phyloP scores from a whole-genome alignment of 331 rosid species.

The Rhamnella rubrinervis region DNA sequence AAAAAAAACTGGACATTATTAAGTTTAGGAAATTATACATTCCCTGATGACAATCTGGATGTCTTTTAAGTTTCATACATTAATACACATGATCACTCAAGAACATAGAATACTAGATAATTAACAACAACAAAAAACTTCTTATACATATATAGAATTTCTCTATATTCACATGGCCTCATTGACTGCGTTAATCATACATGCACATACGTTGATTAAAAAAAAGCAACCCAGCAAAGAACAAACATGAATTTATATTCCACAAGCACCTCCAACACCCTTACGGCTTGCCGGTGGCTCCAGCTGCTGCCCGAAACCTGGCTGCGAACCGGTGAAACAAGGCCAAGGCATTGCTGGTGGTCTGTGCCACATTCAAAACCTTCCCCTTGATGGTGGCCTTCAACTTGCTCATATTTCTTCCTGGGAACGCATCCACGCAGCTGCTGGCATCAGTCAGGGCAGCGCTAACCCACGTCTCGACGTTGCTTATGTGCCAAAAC shows the following conservation, averaged over 20 bases:
- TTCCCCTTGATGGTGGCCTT: constrained; percentile 49
- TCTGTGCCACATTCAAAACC: constrained; percentile 49
- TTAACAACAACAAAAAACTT: no score
- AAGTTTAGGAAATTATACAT: no score
- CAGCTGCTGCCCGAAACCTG: constrained; percentile 27
- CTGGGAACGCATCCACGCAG: constrained; percentile 46
- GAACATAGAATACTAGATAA: no score
- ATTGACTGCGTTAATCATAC: no score
- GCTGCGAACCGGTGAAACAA: constrained; percentile 56
- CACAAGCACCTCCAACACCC: neutral
- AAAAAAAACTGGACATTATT: no score
- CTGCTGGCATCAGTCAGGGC: constrained; percentile 62
- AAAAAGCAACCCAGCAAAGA: neutral
- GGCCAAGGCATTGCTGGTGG: constrained; percentile 55
- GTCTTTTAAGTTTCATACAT: no score
- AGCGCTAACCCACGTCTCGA: constrained; percentile 67
- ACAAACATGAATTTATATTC: neutral
- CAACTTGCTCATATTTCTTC: constrained; percentile 46
- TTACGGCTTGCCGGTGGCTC: constrained; percentile 22
- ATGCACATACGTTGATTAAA: neutral
- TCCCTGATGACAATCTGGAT: no score
- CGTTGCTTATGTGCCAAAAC: constrained; percentile 66
- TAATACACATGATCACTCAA: no score
- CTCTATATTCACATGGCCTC: no score
- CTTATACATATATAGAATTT: no score